These are phyloP conservation scores for Phoenix dactylifera DNA, from an alignment of 176 grass and related monocot genomes.

Conservation along the genomic window DNA sequence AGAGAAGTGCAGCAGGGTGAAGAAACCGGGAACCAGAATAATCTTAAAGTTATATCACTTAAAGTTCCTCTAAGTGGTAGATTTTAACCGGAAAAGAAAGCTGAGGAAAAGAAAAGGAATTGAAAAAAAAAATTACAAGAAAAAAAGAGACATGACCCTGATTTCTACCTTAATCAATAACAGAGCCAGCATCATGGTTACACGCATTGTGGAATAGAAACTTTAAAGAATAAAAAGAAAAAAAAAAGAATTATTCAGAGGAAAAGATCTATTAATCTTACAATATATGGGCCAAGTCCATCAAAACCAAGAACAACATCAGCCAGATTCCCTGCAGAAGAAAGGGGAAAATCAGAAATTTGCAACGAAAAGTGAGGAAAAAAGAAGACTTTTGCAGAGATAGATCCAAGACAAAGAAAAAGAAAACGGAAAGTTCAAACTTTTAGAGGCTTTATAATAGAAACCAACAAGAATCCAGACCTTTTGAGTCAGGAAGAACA, in stretches of 20 bases:
- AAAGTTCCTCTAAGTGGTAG: no score
- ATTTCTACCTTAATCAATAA: no score
- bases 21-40: no score
- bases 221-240: not conserved
- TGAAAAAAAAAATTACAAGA: no score
- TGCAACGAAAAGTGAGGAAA: not conserved
- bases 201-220: not conserved
- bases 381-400: not conserved
- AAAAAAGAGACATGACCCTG: no score
- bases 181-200: not conserved
- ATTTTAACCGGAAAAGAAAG: no score
- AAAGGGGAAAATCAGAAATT: not conserved
- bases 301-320: slow-evolving; percentile 85
- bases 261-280: slow-evolving; percentile 25
- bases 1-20: no score
- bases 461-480: slow-evolving; percentile 9
- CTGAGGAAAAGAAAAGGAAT: no score
- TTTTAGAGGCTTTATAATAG: no score
- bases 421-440: no score
- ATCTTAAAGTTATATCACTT: no score
- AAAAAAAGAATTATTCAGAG: not conserved
- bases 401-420: not conserved
- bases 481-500: slow-evolving; percentile 76
- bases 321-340: slow-evolving; percentile 41
- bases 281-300: slow-evolving; percentile 66